Evolutionary conservation across 768 basidiomycete genomes (phyloP).

Genomic region (Neoboletus brunneissimus): DNA sequence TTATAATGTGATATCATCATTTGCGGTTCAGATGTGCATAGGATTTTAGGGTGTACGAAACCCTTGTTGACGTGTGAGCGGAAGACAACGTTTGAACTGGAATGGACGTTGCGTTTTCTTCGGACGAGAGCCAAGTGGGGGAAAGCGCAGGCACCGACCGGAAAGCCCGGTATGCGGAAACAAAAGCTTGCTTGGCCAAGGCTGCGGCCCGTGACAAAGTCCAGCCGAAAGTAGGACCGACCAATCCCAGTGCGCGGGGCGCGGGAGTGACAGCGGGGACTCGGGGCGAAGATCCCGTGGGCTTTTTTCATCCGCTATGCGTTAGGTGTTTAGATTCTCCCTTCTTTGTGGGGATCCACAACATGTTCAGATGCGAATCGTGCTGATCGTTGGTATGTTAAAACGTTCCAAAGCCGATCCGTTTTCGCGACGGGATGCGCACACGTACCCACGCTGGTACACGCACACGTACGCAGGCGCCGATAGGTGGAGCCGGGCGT

Average conservation of each 20-base stretch:
- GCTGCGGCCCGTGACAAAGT: not conserved
- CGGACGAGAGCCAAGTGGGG: not conserved
- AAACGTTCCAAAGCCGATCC: not conserved
- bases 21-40: not conserved
- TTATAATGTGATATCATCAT: not conserved
- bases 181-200: not conserved
- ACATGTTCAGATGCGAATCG: constrained; percentile 12
- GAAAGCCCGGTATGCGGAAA: not conserved
- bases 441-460: not conserved
- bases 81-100: not conserved
- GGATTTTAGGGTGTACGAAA: not conserved
- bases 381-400: constrained; percentile 9
- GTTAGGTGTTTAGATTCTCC: not conserved
- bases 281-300: constrained; percentile 8
- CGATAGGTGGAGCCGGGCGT: not conserved
- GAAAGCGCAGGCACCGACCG: not conserved
- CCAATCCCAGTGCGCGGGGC: not conserved
- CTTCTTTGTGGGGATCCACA: constrained; percentile 2
- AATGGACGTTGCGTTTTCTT: not conserved
- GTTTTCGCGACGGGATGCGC: not conserved
- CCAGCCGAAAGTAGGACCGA: not conserved
- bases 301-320: not conserved
- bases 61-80: not conserved
- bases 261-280: constrained; percentile 12
- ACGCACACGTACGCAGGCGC: too few species aligned